Evolutionary conservation across 768 basidiomycete species (phyloP), one percentile per base, ranked within the genome.

Genomic region (Lyophyllum shimeji): DNA sequence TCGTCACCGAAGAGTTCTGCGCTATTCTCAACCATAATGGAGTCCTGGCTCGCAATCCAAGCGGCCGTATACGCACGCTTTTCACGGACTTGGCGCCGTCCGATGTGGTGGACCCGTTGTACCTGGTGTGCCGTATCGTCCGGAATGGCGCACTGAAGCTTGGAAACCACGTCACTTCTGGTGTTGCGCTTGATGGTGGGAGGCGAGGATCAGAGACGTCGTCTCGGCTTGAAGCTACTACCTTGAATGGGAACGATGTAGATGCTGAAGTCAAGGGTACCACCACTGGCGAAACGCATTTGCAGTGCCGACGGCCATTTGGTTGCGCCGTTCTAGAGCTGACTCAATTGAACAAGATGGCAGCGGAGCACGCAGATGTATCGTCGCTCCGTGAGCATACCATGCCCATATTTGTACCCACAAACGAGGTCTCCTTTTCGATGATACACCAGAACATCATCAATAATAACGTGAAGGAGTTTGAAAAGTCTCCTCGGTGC

Each of bases 391-490:
- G 81, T 54, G 95, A 98, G 68, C 81, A 91, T 65, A 81, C 82
- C 0, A 93, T 98, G 86, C 89, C 90, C 1, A 97, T 98, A 50
- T 95, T 82, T 63, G 80, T 87, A 1, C 90, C 96, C 0, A 79
- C 80, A 4, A 89, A 89, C 63, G 96, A 98, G 67, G 81, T 84
- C 6, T 78, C 86, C 23, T 97, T 97, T 67, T 93, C 94, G 2
- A 96, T 89, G 78, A 80, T 98, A 37, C 96, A 98, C 71, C 94
- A 98, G 71, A 93, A 94, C 65, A 91, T 98, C 66, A 92, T 98
- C 61, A 84, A 83, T 25, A 82, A 82, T 56, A 89, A 90, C 55
- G 72, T 70, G 24, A 88, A 84, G 67, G 92, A 95, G 64, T 93
- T 83, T 60, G 90, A 91, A 63, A 93, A 92, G 66, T 89, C 88